These are phyloP conservation scores for Yamadazyma sp. DNA, from an alignment of 1,139 yeast genomes.

Conservation along the genomic window DNA sequence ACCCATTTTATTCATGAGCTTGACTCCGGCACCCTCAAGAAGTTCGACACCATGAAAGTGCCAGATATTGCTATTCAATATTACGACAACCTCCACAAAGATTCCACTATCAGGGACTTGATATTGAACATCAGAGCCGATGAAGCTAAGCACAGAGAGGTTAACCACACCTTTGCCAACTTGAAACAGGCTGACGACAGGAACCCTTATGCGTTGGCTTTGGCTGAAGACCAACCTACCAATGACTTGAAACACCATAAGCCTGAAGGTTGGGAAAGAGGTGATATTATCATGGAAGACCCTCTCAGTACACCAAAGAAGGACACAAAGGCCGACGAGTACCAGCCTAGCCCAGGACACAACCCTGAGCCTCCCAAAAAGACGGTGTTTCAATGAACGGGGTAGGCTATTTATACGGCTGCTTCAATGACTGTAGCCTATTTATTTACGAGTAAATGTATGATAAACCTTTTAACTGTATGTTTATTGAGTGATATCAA, in stretches of 20 bases:
- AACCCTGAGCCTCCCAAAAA: no score
- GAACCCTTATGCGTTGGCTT: constrained; percentile 63
- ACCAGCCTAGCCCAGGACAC: no score
- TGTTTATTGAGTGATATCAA: no score
- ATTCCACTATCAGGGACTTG: constrained; percentile 60
- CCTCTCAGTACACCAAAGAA: no score
- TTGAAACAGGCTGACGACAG: constrained; percentile 54
- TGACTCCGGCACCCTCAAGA: constrained; percentile 51
- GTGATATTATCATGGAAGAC: constrained; percentile 37
- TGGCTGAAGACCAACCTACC: constrained; percentile 56
- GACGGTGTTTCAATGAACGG: no score
- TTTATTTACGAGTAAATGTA: no score
- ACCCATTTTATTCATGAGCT: constrained; percentile 59
- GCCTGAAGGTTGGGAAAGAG: constrained; percentile 64
- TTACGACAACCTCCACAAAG: constrained; percentile 53
- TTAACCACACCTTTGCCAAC: constrained; percentile 74
- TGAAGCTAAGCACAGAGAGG: constrained; percentile 77
- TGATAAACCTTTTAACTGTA: no score
- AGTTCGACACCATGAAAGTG: constrained; percentile 42
- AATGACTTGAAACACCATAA: constrained; percentile 48
- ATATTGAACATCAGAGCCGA: constrained; percentile 59
- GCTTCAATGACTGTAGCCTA: no score
- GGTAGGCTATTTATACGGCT: no score
- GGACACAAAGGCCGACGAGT: no score
- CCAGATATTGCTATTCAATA: constrained; percentile 64